Evolutionary conservation across 805 yeast genomes (phyloP).

Genomic region (Wickerhamiella slavikovae): DNA sequence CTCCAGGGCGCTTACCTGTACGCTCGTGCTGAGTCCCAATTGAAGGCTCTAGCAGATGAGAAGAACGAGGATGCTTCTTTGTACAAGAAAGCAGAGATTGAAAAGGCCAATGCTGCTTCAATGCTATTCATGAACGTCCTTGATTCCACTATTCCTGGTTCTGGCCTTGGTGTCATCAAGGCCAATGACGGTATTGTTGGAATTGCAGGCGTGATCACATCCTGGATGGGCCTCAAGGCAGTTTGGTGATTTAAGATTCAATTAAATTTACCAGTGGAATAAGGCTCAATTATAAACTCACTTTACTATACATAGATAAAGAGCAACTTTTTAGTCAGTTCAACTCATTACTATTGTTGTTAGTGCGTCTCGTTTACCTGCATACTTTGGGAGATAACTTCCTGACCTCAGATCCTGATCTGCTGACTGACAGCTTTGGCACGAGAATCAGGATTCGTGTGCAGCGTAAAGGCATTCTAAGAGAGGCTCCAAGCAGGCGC

Average conservation of each 20-base stretch:
- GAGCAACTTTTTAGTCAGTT: too few relatives aligned
- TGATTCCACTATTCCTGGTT: constrained; percentile 57
- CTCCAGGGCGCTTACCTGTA: constrained; percentile 36
- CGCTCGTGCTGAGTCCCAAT: constrained; percentile 23
- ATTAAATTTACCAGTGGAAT: too few relatives aligned
- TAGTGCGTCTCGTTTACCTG: too few relatives aligned
- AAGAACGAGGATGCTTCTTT: constrained; percentile 21
- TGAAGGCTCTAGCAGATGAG: constrained; percentile 8
- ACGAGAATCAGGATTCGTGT: too few relatives aligned
- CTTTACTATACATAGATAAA: too few relatives aligned
- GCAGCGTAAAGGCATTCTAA: too few relatives aligned
- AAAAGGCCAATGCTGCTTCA: constrained; percentile 22
- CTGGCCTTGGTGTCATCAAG: constrained; percentile 36
- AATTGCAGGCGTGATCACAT: constrained; percentile 65
- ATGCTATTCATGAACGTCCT: constrained; percentile 50
- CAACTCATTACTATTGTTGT: too few relatives aligned
- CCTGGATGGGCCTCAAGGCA: constrained; percentile 42
- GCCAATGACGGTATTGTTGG: constrained; percentile 68
- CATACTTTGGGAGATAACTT: too few relatives aligned
- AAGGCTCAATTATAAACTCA: too few relatives aligned
- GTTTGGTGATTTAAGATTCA: background rate
- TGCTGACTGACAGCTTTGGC: too few relatives aligned
- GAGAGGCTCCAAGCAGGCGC: too few relatives aligned
- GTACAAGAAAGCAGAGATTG: constrained; percentile 16
- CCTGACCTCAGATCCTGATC: too few relatives aligned